A percentile compares a stretch with the other conserved stretches of the same genome.
These are phyloP conservation scores for Colletotrichum falcatum DNA, from an alignment of 2,329 filamentous ascomycete species.

Conservation along the genomic window DNA sequence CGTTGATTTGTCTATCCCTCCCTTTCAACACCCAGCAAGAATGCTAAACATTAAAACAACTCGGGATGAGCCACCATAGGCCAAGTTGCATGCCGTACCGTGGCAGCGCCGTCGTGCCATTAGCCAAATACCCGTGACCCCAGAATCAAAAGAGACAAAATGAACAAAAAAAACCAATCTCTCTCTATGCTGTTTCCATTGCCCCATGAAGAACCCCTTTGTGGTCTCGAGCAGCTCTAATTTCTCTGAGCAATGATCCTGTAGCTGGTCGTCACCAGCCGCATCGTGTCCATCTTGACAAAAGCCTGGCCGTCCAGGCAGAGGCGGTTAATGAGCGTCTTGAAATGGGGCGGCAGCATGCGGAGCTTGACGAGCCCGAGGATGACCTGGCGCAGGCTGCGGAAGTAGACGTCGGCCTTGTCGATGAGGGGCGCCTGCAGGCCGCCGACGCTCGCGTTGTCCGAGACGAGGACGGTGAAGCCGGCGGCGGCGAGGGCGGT, in stretches of 20 bases:
- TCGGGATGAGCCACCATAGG: too few species aligned
- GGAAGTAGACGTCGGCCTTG: conserved; percentile 66
- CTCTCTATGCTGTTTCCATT: not conserved
- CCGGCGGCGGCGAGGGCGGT: conserved; percentile 59
- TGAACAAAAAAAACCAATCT: not conserved
- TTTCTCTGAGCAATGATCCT: conserved; percentile 63
- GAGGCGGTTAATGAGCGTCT: conserved; percentile 63
- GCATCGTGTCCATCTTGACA: conserved; percentile 66
- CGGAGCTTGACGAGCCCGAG: conserved; percentile 60
- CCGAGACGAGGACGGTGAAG: conserved; percentile 59
- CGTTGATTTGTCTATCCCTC: not conserved
- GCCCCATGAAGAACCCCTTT: not conserved
- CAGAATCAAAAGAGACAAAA: too few species aligned
- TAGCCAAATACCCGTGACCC: not conserved
- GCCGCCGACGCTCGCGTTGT: conserved; percentile 64
- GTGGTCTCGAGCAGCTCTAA: not conserved
- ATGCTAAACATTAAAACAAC: not conserved
- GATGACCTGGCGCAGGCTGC: conserved; percentile 61
- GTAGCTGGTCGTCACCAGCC: conserved; percentile 64
- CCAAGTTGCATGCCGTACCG: not conserved
- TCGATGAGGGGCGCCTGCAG: conserved; percentile 65
- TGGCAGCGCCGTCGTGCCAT: not conserved
- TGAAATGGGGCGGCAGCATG: conserved; percentile 63
- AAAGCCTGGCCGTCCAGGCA: conserved; percentile 66
- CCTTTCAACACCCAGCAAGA: not conserved